Base-by-base conservation (phyloP, 345 rosid species). In the Eucalyptus sp. region DNA sequence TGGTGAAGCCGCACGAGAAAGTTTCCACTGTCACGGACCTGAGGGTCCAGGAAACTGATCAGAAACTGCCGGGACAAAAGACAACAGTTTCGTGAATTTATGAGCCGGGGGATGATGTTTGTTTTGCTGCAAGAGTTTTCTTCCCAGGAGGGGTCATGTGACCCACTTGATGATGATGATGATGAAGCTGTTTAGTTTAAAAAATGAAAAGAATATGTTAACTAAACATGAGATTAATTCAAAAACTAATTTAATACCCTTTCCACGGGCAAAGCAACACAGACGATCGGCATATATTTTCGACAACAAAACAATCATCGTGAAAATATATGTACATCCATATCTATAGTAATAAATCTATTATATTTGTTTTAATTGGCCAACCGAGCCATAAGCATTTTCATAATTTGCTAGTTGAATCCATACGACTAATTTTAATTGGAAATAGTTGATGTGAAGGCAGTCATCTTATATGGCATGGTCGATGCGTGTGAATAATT, bases 381-480 rank as follows among this genome's bases (percentile, higher is more conserved):
- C 0, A 9, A 24, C 1, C 4, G 3, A 56, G 2, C 10, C 6
- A 22, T 56, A 24, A 9, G 10, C 0, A 56, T 22, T 56, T 56
- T 56, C 29, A 56, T 24, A 56, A 22, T 56, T 56, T 22, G 13
- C 4, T 24, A 56, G 13, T 24, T 0, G 3, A 56, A 56, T 24
- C 0, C 13, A 56, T 56, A 8, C 0, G 6, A 2, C 0, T 3
- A 56, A 56, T 56, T 56, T 56, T 56, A 5, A 56, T 24, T 56
- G 1, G 12, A 11, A 22, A 56, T 56, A 22, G 2, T 24, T 56
- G 29, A 56, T 0, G 6, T 56, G 62, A 13, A 49, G 13, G 13
- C 14, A 1, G 5, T 13, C 13, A 49, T 49, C 13, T 13, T 49
- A 49, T 13, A 13, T 10, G 50, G 13, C 11, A 49, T 3, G 4